These are phyloP conservation scores for Aspergillus melleus DNA, from an alignment of 2,329 filamentous ascomycete species.

Conservation along the genomic window DNA sequence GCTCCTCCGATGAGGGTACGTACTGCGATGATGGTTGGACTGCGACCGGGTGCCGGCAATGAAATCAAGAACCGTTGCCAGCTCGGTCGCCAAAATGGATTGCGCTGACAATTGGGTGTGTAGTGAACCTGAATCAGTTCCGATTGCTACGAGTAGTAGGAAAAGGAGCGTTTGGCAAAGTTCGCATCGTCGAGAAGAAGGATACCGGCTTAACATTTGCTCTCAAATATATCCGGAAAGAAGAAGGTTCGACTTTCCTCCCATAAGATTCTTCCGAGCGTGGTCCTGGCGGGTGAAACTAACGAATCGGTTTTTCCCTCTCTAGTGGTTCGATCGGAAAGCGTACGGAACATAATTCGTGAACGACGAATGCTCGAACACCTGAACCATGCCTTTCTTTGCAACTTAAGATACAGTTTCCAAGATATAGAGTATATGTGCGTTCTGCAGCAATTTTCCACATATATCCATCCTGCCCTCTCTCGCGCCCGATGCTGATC, in stretches of 20 bases:
- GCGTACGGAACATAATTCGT: constrained; percentile 95
- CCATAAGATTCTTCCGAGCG: background rate
- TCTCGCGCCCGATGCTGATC: constrained; percentile 23
- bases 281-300: constrained; percentile 7
- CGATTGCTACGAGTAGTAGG: constrained; percentile 92
- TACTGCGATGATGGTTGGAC: constrained; percentile 15
- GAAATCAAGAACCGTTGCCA: background rate
- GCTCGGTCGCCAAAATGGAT: background rate
- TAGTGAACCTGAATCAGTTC: constrained; percentile 97
- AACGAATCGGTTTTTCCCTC: constrained; percentile 27
- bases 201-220: constrained; percentile 93
- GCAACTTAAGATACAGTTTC: constrained; percentile 97
- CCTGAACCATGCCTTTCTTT: constrained; percentile 95
- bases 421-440: constrained; percentile 99
- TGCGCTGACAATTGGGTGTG: constrained; percentile 20
- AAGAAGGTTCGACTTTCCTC: constrained; percentile 65
- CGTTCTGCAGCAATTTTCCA: constrained; percentile 32
- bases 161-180: constrained; percentile 97
- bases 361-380: constrained; percentile 98
- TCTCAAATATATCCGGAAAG: constrained; percentile 96
- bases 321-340: constrained; percentile 92
- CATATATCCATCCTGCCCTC: background rate
- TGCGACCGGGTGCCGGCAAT: background rate
- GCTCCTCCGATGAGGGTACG: constrained; percentile 89
- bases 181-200: constrained; percentile 96